phyloP scores from a whole-genome alignment of 176 grass and related monocot genomes.

The Eragrostis curvula region DNA sequence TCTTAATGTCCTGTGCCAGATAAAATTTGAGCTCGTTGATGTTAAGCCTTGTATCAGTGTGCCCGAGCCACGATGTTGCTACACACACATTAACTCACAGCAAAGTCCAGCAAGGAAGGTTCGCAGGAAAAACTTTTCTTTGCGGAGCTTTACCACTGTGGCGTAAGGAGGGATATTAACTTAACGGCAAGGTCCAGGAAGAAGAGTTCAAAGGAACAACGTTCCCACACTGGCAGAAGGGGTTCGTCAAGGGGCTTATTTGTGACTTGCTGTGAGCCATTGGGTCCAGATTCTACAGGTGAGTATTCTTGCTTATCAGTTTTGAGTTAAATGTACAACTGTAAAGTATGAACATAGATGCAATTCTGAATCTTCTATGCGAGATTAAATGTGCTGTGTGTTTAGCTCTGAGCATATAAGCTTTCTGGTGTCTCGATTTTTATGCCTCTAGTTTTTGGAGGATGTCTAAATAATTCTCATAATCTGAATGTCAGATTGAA shows the following conservation, averaged over 20 bases:
- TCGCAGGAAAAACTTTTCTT: conserved; percentile 19
- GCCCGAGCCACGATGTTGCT: background rate
- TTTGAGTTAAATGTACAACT: no score
- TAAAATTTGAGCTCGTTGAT: background rate
- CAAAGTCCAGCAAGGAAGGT: background rate
- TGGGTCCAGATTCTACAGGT: background rate
- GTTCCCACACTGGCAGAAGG: background rate
- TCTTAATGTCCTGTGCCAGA: background rate
- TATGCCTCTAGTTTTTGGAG: background rate
- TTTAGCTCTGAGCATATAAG: background rate
- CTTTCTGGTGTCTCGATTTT: background rate
- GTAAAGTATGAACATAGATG: no score
- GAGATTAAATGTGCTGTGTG: background rate
- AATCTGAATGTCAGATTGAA: no score
- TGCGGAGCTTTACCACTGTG: background rate
- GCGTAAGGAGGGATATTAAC: no score
- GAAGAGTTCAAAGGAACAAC: no score
- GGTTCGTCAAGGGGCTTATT: background rate
- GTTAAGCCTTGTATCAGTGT: background rate
- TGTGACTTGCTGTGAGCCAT: conserved; percentile 18
- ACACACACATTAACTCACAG: conserved; percentile 15
- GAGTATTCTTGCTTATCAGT: background rate
- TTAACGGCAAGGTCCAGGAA: no score
- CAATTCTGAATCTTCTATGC: no score
- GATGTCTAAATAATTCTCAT: background rate